Evolutionary conservation across 2,329 filamentous ascomycete species (phyloP).

Genomic region (Simplicillium aogashimaense): DNA sequence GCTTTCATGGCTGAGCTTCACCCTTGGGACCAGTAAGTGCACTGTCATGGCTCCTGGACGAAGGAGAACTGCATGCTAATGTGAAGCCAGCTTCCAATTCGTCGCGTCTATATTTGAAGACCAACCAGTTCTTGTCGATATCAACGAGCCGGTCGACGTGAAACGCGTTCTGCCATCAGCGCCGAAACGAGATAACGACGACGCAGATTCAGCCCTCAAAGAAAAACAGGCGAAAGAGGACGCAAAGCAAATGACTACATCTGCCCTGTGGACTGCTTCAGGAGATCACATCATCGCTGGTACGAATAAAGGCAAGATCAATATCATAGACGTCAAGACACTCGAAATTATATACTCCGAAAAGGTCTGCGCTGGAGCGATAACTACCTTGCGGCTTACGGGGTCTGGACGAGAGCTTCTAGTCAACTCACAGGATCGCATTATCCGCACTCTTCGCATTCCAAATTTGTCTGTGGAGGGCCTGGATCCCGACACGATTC

Average conservation of each 20-base stretch:
- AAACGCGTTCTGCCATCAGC: conserved; percentile 74
- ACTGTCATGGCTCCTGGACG: background rate
- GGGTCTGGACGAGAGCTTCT: conserved; percentile 75
- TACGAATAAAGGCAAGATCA: conserved; percentile 92
- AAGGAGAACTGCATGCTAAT: conserved; percentile 9
- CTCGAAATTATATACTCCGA: conserved; percentile 81
- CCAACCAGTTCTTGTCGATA: conserved; percentile 78
- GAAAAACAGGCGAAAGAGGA: conserved; percentile 89
- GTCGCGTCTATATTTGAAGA: conserved; percentile 92
- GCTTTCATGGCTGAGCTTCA: conserved; percentile 95
- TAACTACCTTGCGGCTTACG: conserved; percentile 79
- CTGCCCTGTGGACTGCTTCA: conserved; percentile 74
- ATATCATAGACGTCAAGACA: conserved; percentile 80
- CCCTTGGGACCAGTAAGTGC: conserved; percentile 68
- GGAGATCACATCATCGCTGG: conserved; percentile 87
- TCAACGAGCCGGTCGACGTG: conserved; percentile 56
- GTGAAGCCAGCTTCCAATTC: conserved; percentile 58
- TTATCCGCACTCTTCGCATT: conserved; percentile 85
- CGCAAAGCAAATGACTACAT: conserved; percentile 89
- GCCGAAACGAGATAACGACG: conserved; percentile 62
- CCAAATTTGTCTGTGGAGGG: conserved; percentile 63
- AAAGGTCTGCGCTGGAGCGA: conserved; percentile 76
- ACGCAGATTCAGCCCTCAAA: conserved; percentile 57
- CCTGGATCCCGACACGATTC: conserved; percentile 75
- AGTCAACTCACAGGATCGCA: conserved; percentile 87